phyloP scores from a whole-genome alignment of 208 protist species.

The Trypanosoma brucei region DNA sequence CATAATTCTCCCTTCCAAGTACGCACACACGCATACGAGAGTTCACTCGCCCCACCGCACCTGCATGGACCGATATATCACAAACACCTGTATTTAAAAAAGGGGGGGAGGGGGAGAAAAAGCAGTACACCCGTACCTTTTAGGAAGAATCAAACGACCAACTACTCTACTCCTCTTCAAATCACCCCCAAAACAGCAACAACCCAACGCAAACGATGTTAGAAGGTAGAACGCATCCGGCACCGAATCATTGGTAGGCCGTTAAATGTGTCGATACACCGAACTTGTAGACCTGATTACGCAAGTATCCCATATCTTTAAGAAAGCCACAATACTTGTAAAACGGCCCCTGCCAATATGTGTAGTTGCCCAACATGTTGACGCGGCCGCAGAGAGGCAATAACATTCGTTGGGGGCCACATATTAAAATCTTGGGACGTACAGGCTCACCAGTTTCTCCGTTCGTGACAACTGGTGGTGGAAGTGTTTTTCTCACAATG shows the following conservation, averaged over 20 bases:
- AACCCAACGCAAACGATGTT: no score
- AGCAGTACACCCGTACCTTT: no score
- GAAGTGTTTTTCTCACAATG: slow-evolving; percentile 27
- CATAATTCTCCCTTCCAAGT: no score
- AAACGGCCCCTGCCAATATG: slow-evolving; percentile 74
- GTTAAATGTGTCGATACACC: slow-evolving; percentile 79
- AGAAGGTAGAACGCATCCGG: neutral
- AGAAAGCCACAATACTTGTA: slow-evolving; percentile 77
- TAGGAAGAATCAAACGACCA: no score
- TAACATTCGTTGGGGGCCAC: slow-evolving; percentile 76
- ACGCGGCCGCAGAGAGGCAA: slow-evolving; percentile 64
- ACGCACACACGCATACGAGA: no score
- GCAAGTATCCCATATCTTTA: slow-evolving; percentile 81
- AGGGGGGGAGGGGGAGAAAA: no score
- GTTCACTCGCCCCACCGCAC: no score
- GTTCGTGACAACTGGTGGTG: slow-evolving; percentile 16
- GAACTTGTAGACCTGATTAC: slow-evolving; percentile 85
- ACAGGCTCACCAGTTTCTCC: slow-evolving; percentile 20
- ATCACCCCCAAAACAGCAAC: neutral
- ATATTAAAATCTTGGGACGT: slow-evolving; percentile 63
- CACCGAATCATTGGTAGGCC: slow-evolving; percentile 42
- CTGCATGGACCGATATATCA: no score
- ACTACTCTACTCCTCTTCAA: neutral
- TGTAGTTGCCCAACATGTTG: slow-evolving; percentile 48
- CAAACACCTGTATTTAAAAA: no score